Percentiles rank a stretch among this genome's conserved stretches.
These are phyloP conservation scores for Tricharina praecox DNA, from an alignment of 495 filamentous ascomycete species.

Conservation along the genomic window DNA sequence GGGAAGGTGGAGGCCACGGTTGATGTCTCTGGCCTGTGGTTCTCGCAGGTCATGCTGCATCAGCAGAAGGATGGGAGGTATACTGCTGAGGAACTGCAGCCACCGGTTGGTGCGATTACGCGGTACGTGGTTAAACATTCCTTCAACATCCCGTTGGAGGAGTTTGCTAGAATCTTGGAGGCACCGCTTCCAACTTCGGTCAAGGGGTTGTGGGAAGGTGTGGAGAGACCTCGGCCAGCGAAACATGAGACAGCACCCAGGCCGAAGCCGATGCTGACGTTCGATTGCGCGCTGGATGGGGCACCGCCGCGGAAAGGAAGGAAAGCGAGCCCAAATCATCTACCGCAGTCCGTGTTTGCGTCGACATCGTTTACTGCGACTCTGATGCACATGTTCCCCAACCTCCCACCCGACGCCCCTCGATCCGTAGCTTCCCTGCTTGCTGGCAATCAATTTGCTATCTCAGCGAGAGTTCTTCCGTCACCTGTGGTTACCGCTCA, in stretches of 20 bases:
- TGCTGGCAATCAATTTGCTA: constrained; percentile 12
- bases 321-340: neutral
- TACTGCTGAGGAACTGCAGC: neutral
- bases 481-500: constrained; percentile 9
- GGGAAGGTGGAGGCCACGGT: constrained; percentile 32
- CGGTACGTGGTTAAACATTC: constrained; percentile 15
- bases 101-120: constrained; percentile 8
- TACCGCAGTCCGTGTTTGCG: neutral
- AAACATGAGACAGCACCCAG: neutral
- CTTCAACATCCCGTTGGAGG: constrained; percentile 15
- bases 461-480: constrained; percentile 12
- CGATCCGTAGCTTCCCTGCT: constrained; percentile 12
- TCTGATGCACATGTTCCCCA: constrained; percentile 14
- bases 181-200: constrained; percentile 10
- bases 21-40: constrained; percentile 28
- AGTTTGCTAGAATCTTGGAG: constrained; percentile 11
- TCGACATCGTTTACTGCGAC: neutral
- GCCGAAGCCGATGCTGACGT: neutral
- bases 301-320: neutral
- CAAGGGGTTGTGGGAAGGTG: neutral
- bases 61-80: neutral
- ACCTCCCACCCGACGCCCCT: constrained; percentile 12
- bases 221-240: neutral
- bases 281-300: neutral
- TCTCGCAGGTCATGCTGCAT: constrained; percentile 5